Conservation (phyloP, 1,284 basidiomycete genomes). For the Cutaneotrichosporon cavernicola region DNA sequence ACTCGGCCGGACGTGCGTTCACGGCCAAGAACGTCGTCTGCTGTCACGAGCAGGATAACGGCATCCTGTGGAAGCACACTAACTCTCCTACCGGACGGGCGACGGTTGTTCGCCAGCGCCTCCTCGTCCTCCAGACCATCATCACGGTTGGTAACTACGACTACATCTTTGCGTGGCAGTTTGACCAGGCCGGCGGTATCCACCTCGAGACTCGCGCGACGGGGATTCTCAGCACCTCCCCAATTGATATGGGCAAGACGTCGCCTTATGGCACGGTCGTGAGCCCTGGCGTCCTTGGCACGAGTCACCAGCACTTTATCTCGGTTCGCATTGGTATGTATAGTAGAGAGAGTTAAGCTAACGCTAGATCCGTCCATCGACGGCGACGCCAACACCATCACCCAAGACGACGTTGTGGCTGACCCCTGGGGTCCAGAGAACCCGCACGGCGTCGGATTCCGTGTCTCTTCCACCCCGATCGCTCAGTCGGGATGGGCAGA, state of each 20-base stretch:
- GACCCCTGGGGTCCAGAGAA: slow-evolving; percentile 5
- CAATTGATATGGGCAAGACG: slow-evolving; percentile 10
- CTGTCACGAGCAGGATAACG: slow-evolving; percentile 54
- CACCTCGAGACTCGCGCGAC: slow-evolving; percentile 15
- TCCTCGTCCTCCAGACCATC: slow-evolving; percentile 10
- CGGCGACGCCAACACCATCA: slow-evolving; percentile 10
- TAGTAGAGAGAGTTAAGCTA: background rate
- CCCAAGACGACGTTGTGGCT: slow-evolving; percentile 3
- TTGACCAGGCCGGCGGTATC: slow-evolving; percentile 11
- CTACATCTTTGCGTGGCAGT: slow-evolving; percentile 15
- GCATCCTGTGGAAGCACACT: slow-evolving; percentile 33
- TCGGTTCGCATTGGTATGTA: background rate
- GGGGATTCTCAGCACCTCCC: slow-evolving; percentile 9
- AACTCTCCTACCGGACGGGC: slow-evolving; percentile 7
- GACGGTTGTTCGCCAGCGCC: slow-evolving; percentile 5
- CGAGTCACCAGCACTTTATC: slow-evolving; percentile 12
- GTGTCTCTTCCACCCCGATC: slow-evolving; percentile 3
- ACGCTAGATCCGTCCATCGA: slow-evolving; percentile 5
- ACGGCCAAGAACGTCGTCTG: slow-evolving; percentile 9
- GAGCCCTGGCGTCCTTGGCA: slow-evolving; percentile 6
- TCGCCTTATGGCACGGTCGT: slow-evolving; percentile 7
- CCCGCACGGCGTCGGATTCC: slow-evolving; percentile 10
- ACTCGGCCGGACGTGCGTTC: background rate
- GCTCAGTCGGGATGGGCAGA: background rate
- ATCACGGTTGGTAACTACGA: slow-evolving; percentile 13